These are phyloP conservation scores for Pachyrhizus erosus DNA, from an alignment of 306 rosid genomes.

Conservation along the genomic window DNA sequence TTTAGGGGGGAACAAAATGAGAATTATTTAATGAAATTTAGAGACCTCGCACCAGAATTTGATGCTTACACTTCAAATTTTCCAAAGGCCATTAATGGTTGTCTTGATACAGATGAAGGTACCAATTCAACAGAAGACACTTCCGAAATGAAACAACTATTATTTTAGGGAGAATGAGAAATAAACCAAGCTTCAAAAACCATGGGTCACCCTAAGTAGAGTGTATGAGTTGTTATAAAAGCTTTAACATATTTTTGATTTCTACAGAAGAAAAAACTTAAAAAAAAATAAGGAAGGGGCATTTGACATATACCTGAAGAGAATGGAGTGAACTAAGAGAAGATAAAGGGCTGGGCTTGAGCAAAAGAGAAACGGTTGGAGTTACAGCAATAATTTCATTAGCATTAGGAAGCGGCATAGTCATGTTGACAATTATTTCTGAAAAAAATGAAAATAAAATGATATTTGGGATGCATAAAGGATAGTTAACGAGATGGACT, in stretches of 20 bases:
- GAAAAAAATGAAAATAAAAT: slow-evolving; percentile 30
- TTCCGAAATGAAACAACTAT: neutral
- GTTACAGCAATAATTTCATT: slow-evolving; percentile 23
- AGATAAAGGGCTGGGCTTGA: slow-evolving; percentile 37
- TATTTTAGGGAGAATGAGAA: neutral
- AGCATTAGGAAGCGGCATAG: no score
- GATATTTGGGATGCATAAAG: neutral
- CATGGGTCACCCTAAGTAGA: no score
- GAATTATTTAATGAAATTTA: slow-evolving; percentile 8
- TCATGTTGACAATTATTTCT: slow-evolving; percentile 39
- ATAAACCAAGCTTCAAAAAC: no score
- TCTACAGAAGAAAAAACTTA: no score
- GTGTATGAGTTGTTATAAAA: no score
- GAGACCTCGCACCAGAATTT: neutral
- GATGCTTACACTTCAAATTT: neutral
- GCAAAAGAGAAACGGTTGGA: slow-evolving; percentile 46
- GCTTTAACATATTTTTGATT: no score
- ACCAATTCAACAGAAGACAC: neutral
- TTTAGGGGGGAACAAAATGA: neutral
- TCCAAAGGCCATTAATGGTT: neutral
- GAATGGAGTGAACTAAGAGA: slow-evolving; percentile 60
- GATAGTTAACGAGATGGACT: neutral
- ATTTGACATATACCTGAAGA: slow-evolving; percentile 59
- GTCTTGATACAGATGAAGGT: neutral
- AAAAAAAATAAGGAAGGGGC: neutral